These are phyloP conservation scores for Barnettozyma pratensis DNA, from an alignment of 805 yeast species.

Conservation along the genomic window DNA sequence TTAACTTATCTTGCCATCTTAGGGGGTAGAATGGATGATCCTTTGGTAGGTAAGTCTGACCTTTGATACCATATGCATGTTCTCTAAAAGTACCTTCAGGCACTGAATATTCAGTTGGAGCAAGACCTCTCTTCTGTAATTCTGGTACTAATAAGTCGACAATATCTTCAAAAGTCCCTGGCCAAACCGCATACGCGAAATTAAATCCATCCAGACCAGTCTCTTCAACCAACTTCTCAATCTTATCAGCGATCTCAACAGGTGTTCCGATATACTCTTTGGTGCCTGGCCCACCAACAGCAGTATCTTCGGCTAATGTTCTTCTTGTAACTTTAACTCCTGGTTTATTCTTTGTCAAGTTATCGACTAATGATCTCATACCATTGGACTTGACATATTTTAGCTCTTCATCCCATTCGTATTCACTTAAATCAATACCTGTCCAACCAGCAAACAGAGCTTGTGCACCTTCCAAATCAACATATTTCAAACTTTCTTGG, in stretches of 20 bases:
- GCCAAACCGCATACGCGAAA: slow-evolving; percentile 32
- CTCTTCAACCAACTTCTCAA: slow-evolving; percentile 3
- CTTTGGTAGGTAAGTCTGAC: slow-evolving; percentile 10
- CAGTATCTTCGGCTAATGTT: background rate
- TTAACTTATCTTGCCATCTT: slow-evolving; percentile 19
- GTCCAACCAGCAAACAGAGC: slow-evolving; percentile 37
- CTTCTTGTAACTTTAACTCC: background rate
- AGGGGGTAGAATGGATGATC: slow-evolving; percentile 20
- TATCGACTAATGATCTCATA: background rate
- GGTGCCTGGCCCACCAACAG: background rate
- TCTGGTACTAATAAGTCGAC: slow-evolving; percentile 36
- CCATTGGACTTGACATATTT: background rate
- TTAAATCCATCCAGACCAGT: slow-evolving; percentile 26
- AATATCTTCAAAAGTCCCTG: slow-evolving; percentile 35
- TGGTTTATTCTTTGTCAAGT: background rate
- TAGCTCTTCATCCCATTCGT: slow-evolving; percentile 29
- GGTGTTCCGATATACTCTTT: slow-evolving; percentile 26
- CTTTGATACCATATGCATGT: slow-evolving; percentile 25
- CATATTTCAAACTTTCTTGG: slow-evolving; percentile 22
- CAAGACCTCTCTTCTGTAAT: slow-evolving; percentile 30
- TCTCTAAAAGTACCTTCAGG: slow-evolving; percentile 33
- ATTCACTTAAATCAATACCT: slow-evolving; percentile 33
- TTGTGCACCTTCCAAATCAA: slow-evolving; percentile 33
- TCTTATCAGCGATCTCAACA: slow-evolving; percentile 22
- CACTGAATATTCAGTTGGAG: slow-evolving; percentile 32